Base-by-base conservation (phyloP, 2,329 filamentous ascomycete species). In the Cercospora brassicicola region DNA sequence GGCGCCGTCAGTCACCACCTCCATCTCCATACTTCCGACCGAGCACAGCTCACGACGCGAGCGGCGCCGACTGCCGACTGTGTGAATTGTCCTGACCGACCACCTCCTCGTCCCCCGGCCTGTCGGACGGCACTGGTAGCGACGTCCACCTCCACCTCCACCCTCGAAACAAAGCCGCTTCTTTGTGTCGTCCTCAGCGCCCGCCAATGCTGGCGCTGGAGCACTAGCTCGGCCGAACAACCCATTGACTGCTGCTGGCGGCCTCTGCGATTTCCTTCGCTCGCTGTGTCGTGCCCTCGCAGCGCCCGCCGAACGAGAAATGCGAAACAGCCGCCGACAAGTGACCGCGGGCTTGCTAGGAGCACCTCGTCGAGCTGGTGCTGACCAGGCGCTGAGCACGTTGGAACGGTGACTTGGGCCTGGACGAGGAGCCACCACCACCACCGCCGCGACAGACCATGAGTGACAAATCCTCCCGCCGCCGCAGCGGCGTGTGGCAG, bases 401-500 rank as follows among this genome's bases (percentile, higher is more conserved):
- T n/a, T 30, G 20, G 15, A n/a, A 57, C 26, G 20, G 26, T 57
- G 26, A 30, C 53, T 23, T 28, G 53, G 28, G 59, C 36, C 23
- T 28, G 20, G 23, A 59, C 59, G 39, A 61, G 10, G 39, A 48
- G 2, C 36, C 23, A n/a, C n/a, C 59, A 48, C 26, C 11, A 10
- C 10, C 7, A n/a, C 15, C 53, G 53, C 23, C 15, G 53, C 26
- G 30, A 53, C 2, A 6, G 33, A 60, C 26, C 33, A 72, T 72
- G 70, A 68, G 68, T 53, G 65, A 66, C 55, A 68, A 69, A 45
- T 69, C 68, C 9, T 62, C 67, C 30, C 66, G 71, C 30, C 64
- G 71, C 20, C 71, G 71, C 57, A 72, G 70, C 31, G 71, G 69
- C 66, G 68, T 71, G 61, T 73, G 70, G 69, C 61, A 66, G 18